phyloP scores from a whole-genome alignment of 129 eudicot species.

The Tanacetum coccineum region DNA sequence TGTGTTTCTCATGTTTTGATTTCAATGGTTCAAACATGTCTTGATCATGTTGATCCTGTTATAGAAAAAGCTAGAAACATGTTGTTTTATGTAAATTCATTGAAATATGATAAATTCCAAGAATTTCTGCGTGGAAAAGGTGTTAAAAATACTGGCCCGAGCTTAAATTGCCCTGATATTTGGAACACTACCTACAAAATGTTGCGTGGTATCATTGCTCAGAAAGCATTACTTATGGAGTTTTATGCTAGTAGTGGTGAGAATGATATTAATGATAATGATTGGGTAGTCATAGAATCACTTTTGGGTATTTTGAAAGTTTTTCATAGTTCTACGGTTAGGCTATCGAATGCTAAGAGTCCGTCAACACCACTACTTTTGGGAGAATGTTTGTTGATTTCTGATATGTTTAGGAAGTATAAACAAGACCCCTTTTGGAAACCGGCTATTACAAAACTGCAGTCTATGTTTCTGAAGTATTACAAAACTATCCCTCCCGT shows the following conservation, averaged over 20 bases:
- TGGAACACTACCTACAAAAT: slow-evolving; percentile 19
- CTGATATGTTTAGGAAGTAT: too few relatives aligned
- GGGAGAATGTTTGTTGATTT: too few relatives aligned
- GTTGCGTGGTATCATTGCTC: slow-evolving; percentile 4
- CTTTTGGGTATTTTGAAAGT: slow-evolving; percentile 25
- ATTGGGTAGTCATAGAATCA: slow-evolving; percentile 17
- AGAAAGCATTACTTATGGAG: slow-evolving; percentile 1
- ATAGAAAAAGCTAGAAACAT: neutral
- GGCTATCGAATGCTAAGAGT: too few relatives aligned
- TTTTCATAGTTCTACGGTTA: neutral
- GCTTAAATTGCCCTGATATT: neutral
- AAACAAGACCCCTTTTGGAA: too few relatives aligned
- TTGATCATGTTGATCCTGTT: slow-evolving; percentile 9
- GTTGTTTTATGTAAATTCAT: neutral
- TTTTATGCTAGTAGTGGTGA: neutral
- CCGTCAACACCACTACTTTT: too few relatives aligned
- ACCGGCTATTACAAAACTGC: too few relatives aligned
- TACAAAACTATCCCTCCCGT: too few relatives aligned
- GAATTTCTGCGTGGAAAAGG: slow-evolving; percentile 5
- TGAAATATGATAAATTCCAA: neutral
- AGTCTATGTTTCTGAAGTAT: too few relatives aligned
- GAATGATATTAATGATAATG: slow-evolving; percentile 8
- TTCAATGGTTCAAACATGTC: slow-evolving; percentile 15
- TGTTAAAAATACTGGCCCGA: neutral
- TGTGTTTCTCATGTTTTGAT: neutral